These are phyloP conservation scores for Fusarium penzigii DNA, from an alignment of 2,329 filamentous ascomycete genomes.

Conservation along the genomic window DNA sequence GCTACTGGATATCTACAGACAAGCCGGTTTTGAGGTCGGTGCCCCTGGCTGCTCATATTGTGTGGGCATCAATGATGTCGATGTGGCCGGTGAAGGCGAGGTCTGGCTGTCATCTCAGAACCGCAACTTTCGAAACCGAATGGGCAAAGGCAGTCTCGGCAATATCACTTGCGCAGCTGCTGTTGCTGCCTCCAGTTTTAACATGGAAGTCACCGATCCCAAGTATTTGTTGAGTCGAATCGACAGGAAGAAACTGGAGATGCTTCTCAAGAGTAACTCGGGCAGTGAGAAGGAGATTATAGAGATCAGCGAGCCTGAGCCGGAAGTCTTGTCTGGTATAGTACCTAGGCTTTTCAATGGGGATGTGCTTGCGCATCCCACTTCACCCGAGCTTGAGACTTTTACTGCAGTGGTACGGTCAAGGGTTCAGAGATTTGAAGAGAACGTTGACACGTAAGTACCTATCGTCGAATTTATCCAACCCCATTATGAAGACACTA, in stretches of 20 bases:
- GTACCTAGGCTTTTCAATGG: neutral
- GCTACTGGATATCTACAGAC: constrained; percentile 38
- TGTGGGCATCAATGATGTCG: constrained; percentile 43
- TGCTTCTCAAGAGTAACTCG: neutral
- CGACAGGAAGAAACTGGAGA: neutral
- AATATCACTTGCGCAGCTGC: constrained; percentile 46
- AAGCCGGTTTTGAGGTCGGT: constrained; percentile 42
- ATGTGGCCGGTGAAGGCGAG: constrained; percentile 40
- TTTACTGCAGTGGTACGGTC: constrained; percentile 1
- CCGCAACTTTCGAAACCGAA: constrained; percentile 45
- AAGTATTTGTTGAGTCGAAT: constrained; percentile 1
- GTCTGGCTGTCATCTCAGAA: constrained; percentile 46
- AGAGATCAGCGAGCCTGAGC: neutral
- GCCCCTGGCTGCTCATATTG: constrained; percentile 46
- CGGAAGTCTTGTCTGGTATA: neutral
- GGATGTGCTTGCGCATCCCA: neutral
- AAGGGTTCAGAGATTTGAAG: constrained; percentile 16
- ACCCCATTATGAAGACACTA: neutral
- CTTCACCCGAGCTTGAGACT: neutral
- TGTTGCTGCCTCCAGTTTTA: constrained; percentile 48
- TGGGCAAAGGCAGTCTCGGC: constrained; percentile 41
- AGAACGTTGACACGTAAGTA: constrained; percentile 23
- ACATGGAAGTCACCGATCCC: constrained; percentile 44
- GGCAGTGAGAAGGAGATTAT: neutral
- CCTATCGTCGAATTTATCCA: too few species aligned